Evolutionary conservation across 2,329 filamentous ascomycete species (phyloP), one percentile per base, ranked within the genome.

Genomic region (Talaromyces atroroseus): DNA sequence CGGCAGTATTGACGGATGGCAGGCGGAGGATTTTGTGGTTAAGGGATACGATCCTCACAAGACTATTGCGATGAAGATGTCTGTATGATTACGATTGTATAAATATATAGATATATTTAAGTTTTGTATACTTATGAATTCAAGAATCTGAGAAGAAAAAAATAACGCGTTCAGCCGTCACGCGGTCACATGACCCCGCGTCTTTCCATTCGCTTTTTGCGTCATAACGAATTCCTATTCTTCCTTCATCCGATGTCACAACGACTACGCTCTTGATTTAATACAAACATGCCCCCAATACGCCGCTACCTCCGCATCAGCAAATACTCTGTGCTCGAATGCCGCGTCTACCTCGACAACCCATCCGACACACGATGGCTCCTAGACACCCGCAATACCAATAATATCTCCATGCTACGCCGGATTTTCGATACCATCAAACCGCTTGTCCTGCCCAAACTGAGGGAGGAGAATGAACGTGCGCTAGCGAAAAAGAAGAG

Each of bases 61-160:
- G 77, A 82, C 82, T 5, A 95, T 99, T 75, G 82, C 89, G 46
- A 99, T 99, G 94, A 96, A 97, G 78, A 99, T 99, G 94, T 95
- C 90, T 68, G 92, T 97, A 21, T 44, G 20, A 44, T 21, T 42
- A 21, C n/a, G n/a, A 16, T 40, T 18, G 7, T 42, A 42, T 18
- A 18, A 8, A 7, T 42, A 44, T 44, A 44, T 44, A 21, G 21
- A 38, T 38, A 11, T 18, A n/a, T 40, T 40, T 40, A 18, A 14
- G 36, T 8, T n/a, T 40, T 5, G 16, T 34, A 29, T 29, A 29
- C n/a, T n/a, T n/a, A n/a, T n/a, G n/a, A n/a, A n/a, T n/a, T n/a
- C n/a, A n/a, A n/a, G n/a, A n/a, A n/a, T n/a, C n/a, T n/a, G n/a
- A n/a, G n/a, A n/a, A n/a, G n/a, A n/a, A n/a, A n/a, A n/a, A 29